phyloP scores from a whole-genome alignment of 2,329 filamentous ascomycete species.

The Verticillium albo-atrum region DNA sequence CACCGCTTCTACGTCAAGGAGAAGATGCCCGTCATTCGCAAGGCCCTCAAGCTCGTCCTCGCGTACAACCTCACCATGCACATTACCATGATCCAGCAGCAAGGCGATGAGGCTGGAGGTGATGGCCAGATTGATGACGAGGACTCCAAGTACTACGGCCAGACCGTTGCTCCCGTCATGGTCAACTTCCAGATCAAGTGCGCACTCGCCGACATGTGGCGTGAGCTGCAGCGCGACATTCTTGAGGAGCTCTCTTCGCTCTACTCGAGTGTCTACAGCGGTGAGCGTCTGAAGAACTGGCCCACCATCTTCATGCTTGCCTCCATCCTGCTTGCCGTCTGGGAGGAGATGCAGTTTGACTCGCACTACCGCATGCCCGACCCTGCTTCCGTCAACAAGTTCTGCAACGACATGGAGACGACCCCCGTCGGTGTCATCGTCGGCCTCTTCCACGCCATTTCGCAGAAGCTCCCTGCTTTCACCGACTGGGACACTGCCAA shows the following conservation, averaged over 20 bases:
- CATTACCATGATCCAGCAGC: conserved; percentile 81
- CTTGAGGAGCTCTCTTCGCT: conserved; percentile 87
- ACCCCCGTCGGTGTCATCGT: conserved; percentile 95
- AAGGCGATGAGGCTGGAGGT: conserved; percentile 73
- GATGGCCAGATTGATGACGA: conserved; percentile 82
- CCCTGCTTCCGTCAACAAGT: conserved; percentile 79
- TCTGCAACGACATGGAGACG: conserved; percentile 95
- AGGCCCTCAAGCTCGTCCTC: conserved; percentile 89
- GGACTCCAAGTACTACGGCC: conserved; percentile 82
- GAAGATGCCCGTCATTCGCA: conserved; percentile 83
- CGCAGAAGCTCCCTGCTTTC: conserved; percentile 89
- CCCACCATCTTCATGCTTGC: conserved; percentile 97
- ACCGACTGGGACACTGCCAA: conserved; percentile 91
- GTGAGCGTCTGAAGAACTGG: conserved; percentile 98
- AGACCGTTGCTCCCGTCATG: conserved; percentile 93
- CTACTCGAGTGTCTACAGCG: conserved; percentile 97
- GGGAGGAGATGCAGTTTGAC: conserved; percentile 99
- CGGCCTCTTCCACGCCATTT: conserved; percentile 95
- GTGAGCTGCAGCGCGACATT: conserved; percentile 92
- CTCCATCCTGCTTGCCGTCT: conserved; percentile 86
- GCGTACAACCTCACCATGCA: conserved; percentile 95
- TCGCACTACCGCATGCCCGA: conserved; percentile 93
- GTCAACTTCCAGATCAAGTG: conserved; percentile 99
- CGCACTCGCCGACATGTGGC: conserved; percentile 96
- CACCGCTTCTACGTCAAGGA: conserved; percentile 91